Conservation (phyloP, 2,329 filamentous ascomycete genomes). For the Fonsecaea multimorphosa region DNA sequence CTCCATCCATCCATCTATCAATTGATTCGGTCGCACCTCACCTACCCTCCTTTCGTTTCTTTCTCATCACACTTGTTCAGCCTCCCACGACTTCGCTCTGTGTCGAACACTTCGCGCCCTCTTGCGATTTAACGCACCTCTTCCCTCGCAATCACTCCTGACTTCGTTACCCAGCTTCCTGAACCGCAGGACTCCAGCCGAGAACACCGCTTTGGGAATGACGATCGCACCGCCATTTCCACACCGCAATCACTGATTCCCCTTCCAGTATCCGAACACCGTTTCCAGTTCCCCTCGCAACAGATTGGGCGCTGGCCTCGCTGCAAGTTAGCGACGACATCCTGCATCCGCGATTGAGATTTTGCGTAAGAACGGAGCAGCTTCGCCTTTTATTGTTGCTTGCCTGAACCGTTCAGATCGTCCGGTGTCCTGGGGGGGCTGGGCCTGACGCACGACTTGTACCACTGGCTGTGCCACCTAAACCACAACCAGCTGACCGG, state of each 20-base stretch:
- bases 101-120: neutral
- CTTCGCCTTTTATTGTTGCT: slow-evolving; percentile 8
- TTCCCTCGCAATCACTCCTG: neutral
- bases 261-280: slow-evolving; percentile 3
- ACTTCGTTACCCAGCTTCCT: slow-evolving; percentile 16
- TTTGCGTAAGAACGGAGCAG: neutral
- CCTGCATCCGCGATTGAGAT: neutral
- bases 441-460: slow-evolving; percentile 13
- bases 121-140: neutral
- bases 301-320: neutral
- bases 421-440: slow-evolving; percentile 6
- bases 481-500: slow-evolving; percentile 12
- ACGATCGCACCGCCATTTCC: slow-evolving; percentile 17
- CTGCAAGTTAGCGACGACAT: slow-evolving; percentile 15
- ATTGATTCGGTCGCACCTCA: neutral
- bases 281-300: slow-evolving; percentile 9
- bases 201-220: slow-evolving; percentile 8
- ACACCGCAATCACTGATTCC: slow-evolving; percentile 16
- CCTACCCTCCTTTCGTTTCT: slow-evolving; percentile 5
- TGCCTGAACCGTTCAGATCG: slow-evolving; percentile 15
- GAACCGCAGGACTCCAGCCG: neutral
- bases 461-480: neutral
- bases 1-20: neutral
- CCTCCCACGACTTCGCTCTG: neutral
- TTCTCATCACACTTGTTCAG: slow-evolving; percentile 4